Evolutionary conservation across 139 green algal species (phyloP), one percentile per base, ranked within the genome.

Genomic region (Chlamydomonas schloesseri): DNA sequence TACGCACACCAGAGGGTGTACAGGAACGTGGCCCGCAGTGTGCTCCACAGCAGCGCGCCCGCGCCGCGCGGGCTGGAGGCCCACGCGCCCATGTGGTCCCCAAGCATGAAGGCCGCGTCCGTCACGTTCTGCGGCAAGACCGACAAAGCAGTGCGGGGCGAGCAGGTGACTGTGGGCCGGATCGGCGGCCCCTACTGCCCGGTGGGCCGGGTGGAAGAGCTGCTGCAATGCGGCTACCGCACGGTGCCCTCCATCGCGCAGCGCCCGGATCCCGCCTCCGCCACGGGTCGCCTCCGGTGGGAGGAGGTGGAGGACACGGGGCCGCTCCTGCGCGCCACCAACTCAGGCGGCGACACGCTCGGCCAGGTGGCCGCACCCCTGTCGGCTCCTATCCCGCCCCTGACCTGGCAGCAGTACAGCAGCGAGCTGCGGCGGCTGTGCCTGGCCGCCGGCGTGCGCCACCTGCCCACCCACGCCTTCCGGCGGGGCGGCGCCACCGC

Each of bases 111-210:
- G n/a, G n/a, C n/a, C n/a, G n/a, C n/a, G n/a, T n/a, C n/a, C n/a
- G n/a, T n/a, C n/a, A n/a, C n/a, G n/a, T 79, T 47, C 47, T 47
- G 24, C 1, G 47, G 72, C 72, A 79, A 79, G 28, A 79, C 72
- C 0, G 72, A 79, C 72, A 47, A 79, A 47, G 29, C 64, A 10
- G 47, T 29, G 28, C 28, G 29, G 42, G 72, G 72, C 18, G 46
- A 26, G 13, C 33, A 65, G 0, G 47, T 79, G 1, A 37, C 72
- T 1, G 64, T 79, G 2, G 72, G 72, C 29, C 64, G 64, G 29
- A 42, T 71, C 29, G 13, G 64, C 64, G 64, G 64, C 64, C 64
- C 64, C 17, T 79, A 21, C 72, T 79, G 72, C 72, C 72, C 72
- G 9, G 72, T 79, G 4, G 26, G 13, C 13, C 72, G 64, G 28